Conservation (phyloP, 306 rosid genomes). For the Rosa multiflora region DNA sequence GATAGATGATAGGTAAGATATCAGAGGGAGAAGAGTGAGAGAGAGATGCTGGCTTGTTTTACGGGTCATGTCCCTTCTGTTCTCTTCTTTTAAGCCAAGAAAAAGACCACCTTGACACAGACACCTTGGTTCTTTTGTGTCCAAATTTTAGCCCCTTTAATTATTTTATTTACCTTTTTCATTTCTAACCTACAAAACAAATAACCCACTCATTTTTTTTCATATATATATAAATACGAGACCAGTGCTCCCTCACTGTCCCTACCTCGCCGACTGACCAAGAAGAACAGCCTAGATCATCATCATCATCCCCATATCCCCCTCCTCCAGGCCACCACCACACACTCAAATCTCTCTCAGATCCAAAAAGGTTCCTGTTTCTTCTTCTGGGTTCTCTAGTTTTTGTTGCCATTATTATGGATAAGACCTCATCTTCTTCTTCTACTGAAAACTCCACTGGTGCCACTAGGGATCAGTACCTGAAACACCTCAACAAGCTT, state of each 20-base stretch:
- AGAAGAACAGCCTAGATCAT: not conserved
- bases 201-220: not conserved
- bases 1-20: not conserved
- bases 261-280: slow-evolving; percentile 7
- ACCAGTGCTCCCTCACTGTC: not conserved
- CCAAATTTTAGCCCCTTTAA: not conserved
- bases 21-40: not conserved
- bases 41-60: slow-evolving; percentile 37
- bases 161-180: not conserved
- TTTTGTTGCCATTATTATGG: not conserved
- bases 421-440: slow-evolving; percentile 4
- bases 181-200: not conserved
- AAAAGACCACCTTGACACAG: slow-evolving; percentile 6
- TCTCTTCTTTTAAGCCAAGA: slow-evolving; percentile 24
- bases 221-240: not conserved
- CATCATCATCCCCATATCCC: not conserved
- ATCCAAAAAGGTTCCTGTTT: not conserved
- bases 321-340: not conserved
- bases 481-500: slow-evolving; percentile 79
- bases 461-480: slow-evolving; percentile 52
- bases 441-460: not conserved
- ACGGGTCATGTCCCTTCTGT: slow-evolving; percentile 34
- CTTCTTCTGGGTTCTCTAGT: not conserved
- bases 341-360: not conserved
- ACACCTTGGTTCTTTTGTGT: slow-evolving; percentile 16